Conservation (phyloP, 257 asterid species). For the Rehmannia glutinosa region DNA sequence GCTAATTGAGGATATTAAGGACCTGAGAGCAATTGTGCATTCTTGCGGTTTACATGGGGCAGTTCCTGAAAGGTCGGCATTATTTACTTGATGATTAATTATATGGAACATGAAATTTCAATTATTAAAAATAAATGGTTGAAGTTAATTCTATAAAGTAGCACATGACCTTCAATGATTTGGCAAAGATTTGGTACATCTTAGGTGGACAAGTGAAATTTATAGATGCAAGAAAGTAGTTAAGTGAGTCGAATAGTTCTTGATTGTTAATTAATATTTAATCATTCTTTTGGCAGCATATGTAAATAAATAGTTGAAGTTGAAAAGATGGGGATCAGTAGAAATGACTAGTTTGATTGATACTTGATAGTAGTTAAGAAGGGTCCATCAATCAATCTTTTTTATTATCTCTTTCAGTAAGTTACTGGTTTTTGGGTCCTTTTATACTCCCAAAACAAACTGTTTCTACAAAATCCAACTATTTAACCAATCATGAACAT, state of each 20-base stretch:
- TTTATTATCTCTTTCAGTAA: not conserved
- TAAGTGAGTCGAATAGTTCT: not conserved
- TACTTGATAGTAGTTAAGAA: conserved; percentile 14
- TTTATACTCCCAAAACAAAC: too few species aligned
- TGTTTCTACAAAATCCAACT: not conserved
- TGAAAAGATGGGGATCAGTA: conserved; percentile 1
- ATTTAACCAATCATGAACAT: not conserved
- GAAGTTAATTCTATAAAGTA: too few species aligned
- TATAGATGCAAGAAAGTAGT: not conserved
- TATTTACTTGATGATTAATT: too few species aligned
- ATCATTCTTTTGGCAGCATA: too few species aligned
- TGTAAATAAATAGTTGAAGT: not conserved
- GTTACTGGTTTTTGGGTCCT: not conserved
- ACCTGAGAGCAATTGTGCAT: too few species aligned
- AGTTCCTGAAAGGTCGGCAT: too few species aligned
- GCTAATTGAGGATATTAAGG: too few species aligned
- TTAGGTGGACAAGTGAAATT: not conserved
- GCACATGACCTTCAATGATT: too few species aligned
- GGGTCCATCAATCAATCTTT: conserved; percentile 21
- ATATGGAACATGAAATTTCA: too few species aligned
- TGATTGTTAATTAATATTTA: not conserved
- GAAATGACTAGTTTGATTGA: not conserved
- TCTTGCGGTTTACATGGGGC: too few species aligned
- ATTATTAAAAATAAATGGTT: too few species aligned
- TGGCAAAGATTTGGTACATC: too few species aligned